Conservation (phyloP, 768 basidiomycete genomes). For the Amanita thiersii region DNA sequence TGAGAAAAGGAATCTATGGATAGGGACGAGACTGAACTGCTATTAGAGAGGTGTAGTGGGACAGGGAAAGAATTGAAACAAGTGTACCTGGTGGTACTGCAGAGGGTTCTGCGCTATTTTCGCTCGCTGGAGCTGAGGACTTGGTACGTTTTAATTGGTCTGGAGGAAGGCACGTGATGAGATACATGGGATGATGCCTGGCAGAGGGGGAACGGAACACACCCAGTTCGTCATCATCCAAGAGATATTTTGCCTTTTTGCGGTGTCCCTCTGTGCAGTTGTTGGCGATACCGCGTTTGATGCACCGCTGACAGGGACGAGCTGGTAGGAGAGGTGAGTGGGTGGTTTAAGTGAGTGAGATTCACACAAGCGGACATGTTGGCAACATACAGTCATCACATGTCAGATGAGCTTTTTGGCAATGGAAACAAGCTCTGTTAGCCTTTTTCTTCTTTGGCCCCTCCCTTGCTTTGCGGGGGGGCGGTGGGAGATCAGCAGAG, state of each 20-base stretch:
- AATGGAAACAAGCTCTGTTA: constrained; percentile 87
- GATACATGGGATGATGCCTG: constrained; percentile 18
- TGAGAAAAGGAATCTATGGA: constrained; percentile 46
- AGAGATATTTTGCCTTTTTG: constrained; percentile 96
- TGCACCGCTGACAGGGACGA: constrained; percentile 91
- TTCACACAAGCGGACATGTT: constrained; percentile 11
- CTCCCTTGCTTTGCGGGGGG: constrained; percentile 52
- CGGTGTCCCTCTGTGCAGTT: constrained; percentile 91
- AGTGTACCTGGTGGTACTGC: constrained; percentile 27
- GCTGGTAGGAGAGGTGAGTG: constrained; percentile 37
- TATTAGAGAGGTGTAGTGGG: background rate
- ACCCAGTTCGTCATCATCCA: constrained; percentile 93
- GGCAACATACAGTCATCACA: constrained; percentile 86
- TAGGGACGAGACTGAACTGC: constrained; percentile 12
- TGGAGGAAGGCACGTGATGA: constrained; percentile 33
- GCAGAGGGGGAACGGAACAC: constrained; percentile 18
- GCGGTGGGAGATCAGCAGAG: constrained; percentile 32
- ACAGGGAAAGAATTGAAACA: constrained; percentile 11
- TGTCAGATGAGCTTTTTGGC: constrained; percentile 97
- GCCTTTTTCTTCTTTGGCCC: constrained; percentile 94
- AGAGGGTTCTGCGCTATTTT: constrained; percentile 23
- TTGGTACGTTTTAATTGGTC: constrained; percentile 44
- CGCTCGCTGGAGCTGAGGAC: constrained; percentile 18
- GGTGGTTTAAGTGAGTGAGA: constrained; percentile 13
- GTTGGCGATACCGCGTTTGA: constrained; percentile 85